Evolutionary conservation across 805 yeast genomes (phyloP).

Genomic region (Candida andamanensis): DNA sequence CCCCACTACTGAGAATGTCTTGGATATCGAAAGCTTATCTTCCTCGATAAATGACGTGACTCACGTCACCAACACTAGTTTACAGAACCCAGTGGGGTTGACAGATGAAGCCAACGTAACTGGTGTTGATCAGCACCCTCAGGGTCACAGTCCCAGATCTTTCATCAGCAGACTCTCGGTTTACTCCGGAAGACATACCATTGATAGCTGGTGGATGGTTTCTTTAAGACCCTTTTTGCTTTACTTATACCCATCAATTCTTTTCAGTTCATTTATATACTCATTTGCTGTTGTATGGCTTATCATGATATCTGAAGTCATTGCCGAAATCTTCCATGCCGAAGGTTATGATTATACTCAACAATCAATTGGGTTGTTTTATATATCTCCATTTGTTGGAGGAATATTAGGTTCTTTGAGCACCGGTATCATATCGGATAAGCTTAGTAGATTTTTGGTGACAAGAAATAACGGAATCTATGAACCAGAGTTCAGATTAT

Average conservation of each 20-base stretch:
- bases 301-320: slow-evolving; percentile 54
- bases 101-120: background rate
- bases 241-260: slow-evolving; percentile 45
- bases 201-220: slow-evolving; percentile 52
- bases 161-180: slow-evolving; percentile 33
- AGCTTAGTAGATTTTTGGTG: slow-evolving; percentile 41
- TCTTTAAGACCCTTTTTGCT: slow-evolving; percentile 51
- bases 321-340: slow-evolving; percentile 43
- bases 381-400: slow-evolving; percentile 53
- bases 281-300: slow-evolving; percentile 60
- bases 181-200: slow-evolving; percentile 45
- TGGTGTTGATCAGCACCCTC: background rate
- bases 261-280: slow-evolving; percentile 49
- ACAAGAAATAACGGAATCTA: slow-evolving; percentile 48
- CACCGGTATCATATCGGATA: slow-evolving; percentile 49
- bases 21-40: slow-evolving; percentile 12
- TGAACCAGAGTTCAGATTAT: slow-evolving; percentile 58
- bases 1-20: slow-evolving; percentile 11
- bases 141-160: slow-evolving; percentile 11
- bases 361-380: slow-evolving; percentile 48
- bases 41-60: slow-evolving; percentile 11
- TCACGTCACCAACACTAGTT: background rate
- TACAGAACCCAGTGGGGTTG: background rate
- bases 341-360: slow-evolving; percentile 37
- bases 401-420: slow-evolving; percentile 52